Base-by-base conservation (phyloP, 2,329 filamentous ascomycete genomes). In the Colletotrichum sp. region DNA sequence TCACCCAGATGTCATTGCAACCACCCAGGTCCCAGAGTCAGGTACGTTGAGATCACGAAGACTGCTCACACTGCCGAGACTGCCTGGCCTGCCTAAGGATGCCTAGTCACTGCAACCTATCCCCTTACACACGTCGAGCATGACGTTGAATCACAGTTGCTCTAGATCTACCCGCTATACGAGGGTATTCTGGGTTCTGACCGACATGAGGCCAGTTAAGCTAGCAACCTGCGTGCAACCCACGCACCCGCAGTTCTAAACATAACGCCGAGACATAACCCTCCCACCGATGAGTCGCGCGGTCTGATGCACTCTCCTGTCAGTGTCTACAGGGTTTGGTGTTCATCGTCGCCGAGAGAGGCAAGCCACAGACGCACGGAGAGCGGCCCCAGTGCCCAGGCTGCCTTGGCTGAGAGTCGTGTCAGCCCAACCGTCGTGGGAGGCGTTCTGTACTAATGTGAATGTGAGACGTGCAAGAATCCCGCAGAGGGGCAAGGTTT, bases 391-490 rank as follows among this genome's bases (percentile, higher is more conserved):
- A 18, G 21, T 28, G 24, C 44, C 44, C 60, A 71, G 75, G 60
- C 62, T 71, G 75, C 60, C 60, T 75, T 76, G 67, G 66, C 71
- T 71, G 71, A 71, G 21, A 34, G 63, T 18, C 24, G 60, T 75
- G 70, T 75, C 55, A 71, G 72, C 71, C 71, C 44, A 67, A 71
- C 62, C 16, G n/a, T 60, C 44, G 26, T 69, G 55, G 49, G 49
- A 36, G 57, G 64, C 65, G 32, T 72, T 32, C 57, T 18, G 28
- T 26, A 30, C 32, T 65, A 74, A 63, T 57, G 57, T 21, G 57
- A 34, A 18, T n/a, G 32, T 63, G 57, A 55, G 69, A 55, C 52
- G 24, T 39, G 62, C 62, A 62, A 49, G 26, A 59, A 21, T 24
- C 68, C 44, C 39, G n/a, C 16, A 62, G 32, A 32, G 30, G 55